These are phyloP conservation scores for Eucalyptus tenuipes DNA, from an alignment of 345 rosid genomes.

Conservation along the genomic window DNA sequence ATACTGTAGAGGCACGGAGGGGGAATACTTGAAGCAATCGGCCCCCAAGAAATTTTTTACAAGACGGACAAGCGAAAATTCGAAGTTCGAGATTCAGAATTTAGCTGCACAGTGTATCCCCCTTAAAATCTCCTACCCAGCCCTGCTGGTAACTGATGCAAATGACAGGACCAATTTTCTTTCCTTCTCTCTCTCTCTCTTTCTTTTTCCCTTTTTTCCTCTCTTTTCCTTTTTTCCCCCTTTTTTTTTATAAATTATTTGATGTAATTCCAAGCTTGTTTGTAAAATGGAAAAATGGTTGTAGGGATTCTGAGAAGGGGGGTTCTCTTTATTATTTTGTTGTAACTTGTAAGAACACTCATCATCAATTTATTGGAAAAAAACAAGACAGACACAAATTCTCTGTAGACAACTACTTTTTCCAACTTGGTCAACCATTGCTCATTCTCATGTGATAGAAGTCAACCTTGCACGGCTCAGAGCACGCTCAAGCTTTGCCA, in stretches of 20 bases:
- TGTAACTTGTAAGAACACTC: background rate
- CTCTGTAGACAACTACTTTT: background rate
- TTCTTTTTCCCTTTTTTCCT: too few species aligned
- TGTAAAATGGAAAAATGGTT: background rate
- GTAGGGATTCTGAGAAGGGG: background rate
- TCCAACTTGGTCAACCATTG: background rate
- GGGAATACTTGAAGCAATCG: background rate
- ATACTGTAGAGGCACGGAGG: constrained; percentile 1
- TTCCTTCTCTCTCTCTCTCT: background rate
- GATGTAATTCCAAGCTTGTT: background rate
- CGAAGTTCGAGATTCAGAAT: background rate
- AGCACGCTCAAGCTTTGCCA: background rate
- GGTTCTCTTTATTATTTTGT: background rate
- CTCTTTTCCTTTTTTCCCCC: background rate
- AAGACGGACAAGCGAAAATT: background rate
- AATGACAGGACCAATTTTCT: background rate
- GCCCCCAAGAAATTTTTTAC: background rate
- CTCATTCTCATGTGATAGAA: background rate
- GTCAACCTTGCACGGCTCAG: background rate
- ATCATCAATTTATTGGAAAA: background rate
- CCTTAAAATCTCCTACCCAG: background rate
- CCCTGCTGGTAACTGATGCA: background rate
- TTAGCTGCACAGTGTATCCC: background rate
- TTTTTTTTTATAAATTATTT: background rate
- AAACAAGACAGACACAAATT: background rate